Percentiles rank a stretch among this genome's conserved stretches.
These are phyloP conservation scores for Lindgomyces ingoldianus DNA, from an alignment of 495 filamentous ascomycete genomes.

Conservation along the genomic window DNA sequence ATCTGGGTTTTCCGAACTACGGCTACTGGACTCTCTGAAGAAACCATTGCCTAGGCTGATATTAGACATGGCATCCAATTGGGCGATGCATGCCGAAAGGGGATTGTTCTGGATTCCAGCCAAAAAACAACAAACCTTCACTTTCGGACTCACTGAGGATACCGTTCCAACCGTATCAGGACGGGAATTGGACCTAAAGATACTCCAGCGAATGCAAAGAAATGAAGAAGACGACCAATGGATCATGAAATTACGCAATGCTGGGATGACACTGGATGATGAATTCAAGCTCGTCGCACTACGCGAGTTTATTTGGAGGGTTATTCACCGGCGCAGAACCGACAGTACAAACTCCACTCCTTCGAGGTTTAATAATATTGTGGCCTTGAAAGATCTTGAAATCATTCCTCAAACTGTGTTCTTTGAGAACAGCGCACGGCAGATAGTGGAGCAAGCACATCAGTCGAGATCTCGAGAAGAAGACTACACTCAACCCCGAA, in stretches of 20 bases:
- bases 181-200: slow-evolving; percentile 49
- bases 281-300: slow-evolving; percentile 87
- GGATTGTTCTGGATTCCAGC: slow-evolving; percentile 84
- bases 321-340: slow-evolving; percentile 67
- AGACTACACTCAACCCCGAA: slow-evolving; percentile 43
- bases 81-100: slow-evolving; percentile 76
- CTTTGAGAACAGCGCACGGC: slow-evolving; percentile 70
- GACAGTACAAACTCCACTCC: slow-evolving; percentile 48
- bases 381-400: slow-evolving; percentile 67
- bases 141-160: slow-evolving; percentile 57
- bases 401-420: slow-evolving; percentile 86
- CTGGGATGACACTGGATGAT: slow-evolving; percentile 81
- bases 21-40: slow-evolving; percentile 79
- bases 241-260: slow-evolving; percentile 77
- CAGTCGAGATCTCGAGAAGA: slow-evolving; percentile 25
- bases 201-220: slow-evolving; percentile 57
- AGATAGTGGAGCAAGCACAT: slow-evolving; percentile 47
- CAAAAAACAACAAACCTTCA: slow-evolving; percentile 65
- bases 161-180: slow-evolving; percentile 51
- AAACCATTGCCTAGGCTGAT: slow-evolving; percentile 75
- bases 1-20: slow-evolving; percentile 65
- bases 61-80: slow-evolving; percentile 80
- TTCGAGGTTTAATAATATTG: slow-evolving; percentile 64
- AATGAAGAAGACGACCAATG: slow-evolving; percentile 98
- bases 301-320: slow-evolving; percentile 88